Base-by-base conservation (phyloP, 2,329 filamentous ascomycete species). In the Alternaria conjuncta region DNA sequence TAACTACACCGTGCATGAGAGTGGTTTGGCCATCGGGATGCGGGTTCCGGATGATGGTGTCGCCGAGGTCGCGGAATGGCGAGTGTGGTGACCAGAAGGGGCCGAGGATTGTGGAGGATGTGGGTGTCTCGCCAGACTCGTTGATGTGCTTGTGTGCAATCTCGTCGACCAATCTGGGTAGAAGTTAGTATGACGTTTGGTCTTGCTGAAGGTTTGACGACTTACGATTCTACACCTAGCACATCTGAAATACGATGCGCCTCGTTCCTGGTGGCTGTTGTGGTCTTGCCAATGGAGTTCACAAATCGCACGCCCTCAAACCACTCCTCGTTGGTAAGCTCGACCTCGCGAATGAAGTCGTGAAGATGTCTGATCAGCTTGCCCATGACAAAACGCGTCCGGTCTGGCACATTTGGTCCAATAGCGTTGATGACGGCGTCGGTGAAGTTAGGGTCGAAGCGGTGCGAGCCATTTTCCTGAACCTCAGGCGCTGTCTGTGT, bases 391-490 rank as follows among this genome's bases (percentile, higher is more conserved):
- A 87, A 83, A 63, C 89, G 86, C 72, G 88, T 86, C 64, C 92
- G 85, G 61, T 90, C 87, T 56, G 86, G 83, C 12, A 88, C 88
- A 72, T 91, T 88, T 72, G 90, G 89, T 57, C 90, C 88, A 84
- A 93, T 93, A 71, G 89, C 86, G 68, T 92, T 86, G 76, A 94
- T 85, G 80, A 93, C 90, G 79, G 89, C 86, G 71, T 89, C 81
- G 57, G 92, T 95, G 84, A 94, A 94, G 82, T 86, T 87, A 71
- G 92, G 92, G 79, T 95, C 92, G 83, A 92, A 93, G 70, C 82
- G 80, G 73, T 79, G 75, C 46, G 66, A 50, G 32, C 63, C 63
- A 47, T 61, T 63, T 25, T 72, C 62, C 65, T 75, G 72, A 55
- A 66, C 56, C 15, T 66, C 55, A 36, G 73, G 70, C 50, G 72